Evolutionary conservation across 1,139 yeast species (phyloP), one percentile per base, ranked within the genome.

Genomic region (Protomyces gravidus): DNA sequence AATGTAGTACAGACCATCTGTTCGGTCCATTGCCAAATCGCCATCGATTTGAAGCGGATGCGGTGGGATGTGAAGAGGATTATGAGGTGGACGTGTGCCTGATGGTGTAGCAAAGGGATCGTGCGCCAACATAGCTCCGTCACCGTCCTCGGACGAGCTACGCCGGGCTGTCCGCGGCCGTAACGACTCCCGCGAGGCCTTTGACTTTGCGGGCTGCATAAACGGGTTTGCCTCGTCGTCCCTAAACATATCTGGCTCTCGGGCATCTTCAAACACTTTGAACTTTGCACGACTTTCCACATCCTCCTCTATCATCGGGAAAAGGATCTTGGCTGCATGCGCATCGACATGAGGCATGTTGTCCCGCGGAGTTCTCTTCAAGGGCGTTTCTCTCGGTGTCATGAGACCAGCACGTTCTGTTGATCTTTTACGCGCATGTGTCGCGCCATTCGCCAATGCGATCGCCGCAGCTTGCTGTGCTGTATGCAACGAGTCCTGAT

Each of bases 1-100:
- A 11, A 55, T 28, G 25, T 55, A 55, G 27, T 46, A 39, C 49
- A 55, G 48, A 36, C 59, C 59, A 48, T 55, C 59, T n/a, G 40
- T 19, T 1, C 53, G 45, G 6, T 28, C 42, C 3, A 48, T 33
- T 46, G 36, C 21, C 49, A 28, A n/a, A 46, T 45, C 26, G 48
- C 32, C 48, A 39, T 23, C 28, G 7, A 26, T 30, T 27, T 55
- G 23, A 26, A 42, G 11, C 26, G 42, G 28, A 26, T 19, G 19
- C 45, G 49, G 21, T 27, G 50, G 33, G 27, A 28, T 3, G 13
- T 46, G 33, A 5, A 13, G 32, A 4, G 42, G 23, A 36, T 36
- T 23, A 13, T 15, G 23, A 2, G 42, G 42, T 17, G 42, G 42
- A 9, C 21, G 23, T n/a, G 42, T 36, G 7, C 42, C 42, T 5